These are phyloP conservation scores for Articulospora tetracladia DNA, from an alignment of 495 filamentous ascomycete species.

Conservation along the genomic window DNA sequence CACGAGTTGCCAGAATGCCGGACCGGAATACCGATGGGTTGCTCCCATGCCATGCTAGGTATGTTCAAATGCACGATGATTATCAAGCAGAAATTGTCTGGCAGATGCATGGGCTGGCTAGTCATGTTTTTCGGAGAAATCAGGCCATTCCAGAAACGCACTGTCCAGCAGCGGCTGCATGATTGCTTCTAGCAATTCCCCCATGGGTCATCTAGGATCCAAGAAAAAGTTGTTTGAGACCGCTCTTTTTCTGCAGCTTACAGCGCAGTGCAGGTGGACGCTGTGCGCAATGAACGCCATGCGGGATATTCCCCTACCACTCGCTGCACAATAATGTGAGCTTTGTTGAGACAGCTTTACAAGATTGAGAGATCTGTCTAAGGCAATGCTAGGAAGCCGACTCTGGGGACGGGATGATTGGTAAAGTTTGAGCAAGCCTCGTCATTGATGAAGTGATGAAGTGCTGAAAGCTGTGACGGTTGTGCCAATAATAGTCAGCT, in stretches of 20 bases:
- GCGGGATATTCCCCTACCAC: background rate
- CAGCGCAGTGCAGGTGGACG: background rate
- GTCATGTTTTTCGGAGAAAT: background rate
- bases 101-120: slow-evolving; percentile 1
- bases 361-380: background rate
- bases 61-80: slow-evolving; percentile 5
- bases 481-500: background rate
- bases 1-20: background rate
- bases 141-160: background rate
- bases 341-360: background rate
- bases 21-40: background rate
- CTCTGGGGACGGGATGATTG: background rate
- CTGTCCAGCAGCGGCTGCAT: background rate
- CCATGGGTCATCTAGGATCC: background rate
- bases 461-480: background rate
- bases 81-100: slow-evolving; percentile 1
- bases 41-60: background rate
- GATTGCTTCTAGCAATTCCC: background rate
- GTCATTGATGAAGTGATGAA: background rate
- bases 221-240: background rate
- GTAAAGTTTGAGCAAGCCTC: background rate
- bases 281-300: background rate
- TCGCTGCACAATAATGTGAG: background rate
- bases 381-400: background rate
- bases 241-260: background rate